These are phyloP conservation scores for Cymbopogon flexuosus DNA, from an alignment of 202 grass and related monocot species.

Conservation along the genomic window DNA sequence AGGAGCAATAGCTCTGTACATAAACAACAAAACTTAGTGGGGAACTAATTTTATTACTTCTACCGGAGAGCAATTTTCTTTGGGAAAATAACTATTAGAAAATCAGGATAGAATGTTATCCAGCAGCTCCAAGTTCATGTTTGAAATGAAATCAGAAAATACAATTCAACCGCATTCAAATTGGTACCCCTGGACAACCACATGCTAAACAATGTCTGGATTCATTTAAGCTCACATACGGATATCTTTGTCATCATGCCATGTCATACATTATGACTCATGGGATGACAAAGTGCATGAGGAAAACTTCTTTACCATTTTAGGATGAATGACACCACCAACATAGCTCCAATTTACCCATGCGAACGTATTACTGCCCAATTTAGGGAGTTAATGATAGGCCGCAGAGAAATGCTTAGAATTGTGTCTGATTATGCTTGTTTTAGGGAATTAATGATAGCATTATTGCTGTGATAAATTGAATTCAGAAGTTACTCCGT, in stretches of 20 bases:
- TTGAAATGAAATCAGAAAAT: constrained; percentile 21
- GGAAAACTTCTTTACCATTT: constrained; percentile 10
- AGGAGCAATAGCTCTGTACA: constrained; percentile 79
- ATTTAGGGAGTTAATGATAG: background rate
- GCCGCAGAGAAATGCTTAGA: background rate
- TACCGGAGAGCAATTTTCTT: background rate
- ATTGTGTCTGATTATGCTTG: background rate
- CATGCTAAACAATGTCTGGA: background rate
- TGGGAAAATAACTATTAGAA: background rate
- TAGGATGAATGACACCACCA: background rate
- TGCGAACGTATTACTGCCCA: background rate
- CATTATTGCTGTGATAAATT: background rate
- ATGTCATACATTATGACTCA: background rate
- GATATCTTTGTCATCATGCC: background rate
- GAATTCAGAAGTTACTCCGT: background rate
- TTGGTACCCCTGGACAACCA: background rate
- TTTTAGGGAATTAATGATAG: background rate
- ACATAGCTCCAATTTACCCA: background rate
- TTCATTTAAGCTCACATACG: constrained; percentile 1
- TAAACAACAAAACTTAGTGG: constrained; percentile 5
- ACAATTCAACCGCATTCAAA: background rate
- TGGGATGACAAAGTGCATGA: background rate
- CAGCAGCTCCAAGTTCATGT: background rate
- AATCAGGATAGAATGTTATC: constrained; percentile 1
- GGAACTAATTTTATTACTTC: background rate